Evolutionary conservation across 495 filamentous ascomycete species (phyloP), one percentile per base, ranked within the genome.

Genomic region (Xylaria sp.): DNA sequence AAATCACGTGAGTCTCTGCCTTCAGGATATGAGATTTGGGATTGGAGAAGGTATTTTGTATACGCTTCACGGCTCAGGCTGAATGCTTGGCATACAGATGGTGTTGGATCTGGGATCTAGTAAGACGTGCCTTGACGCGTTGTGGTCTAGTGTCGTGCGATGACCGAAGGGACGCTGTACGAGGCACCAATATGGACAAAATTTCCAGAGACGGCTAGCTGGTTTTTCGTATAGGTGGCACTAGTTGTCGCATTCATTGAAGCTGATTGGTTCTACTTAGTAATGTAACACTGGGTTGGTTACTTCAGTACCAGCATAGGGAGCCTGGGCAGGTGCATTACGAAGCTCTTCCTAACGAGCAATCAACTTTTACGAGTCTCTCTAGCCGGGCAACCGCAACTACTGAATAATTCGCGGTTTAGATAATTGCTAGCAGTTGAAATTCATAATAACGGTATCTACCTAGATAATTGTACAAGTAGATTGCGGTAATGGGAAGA

Each of bases 111-210:
- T 50, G 46, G 46, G 46, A 59, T 37, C 57, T 59, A 17, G 57
- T 59, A n/a, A 21, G 15, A 59, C 57, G 57, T 59, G 57, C 37
- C 59, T 62, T 29, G 59, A 62, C 59, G 59, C 59, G 59, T 62
- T 62, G 14, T 26, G 59, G 59, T 17, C 33, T 37, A 59, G 55
- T 37, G 55, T 37, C 31, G 31, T 59, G 55, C 2, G 33, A 59
- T 37, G 57, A 21, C 31, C 1, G 55, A 59, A 37, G 17, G 55
- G 50, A 29, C 26, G 55, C 17, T 59, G 55, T 37, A 59, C 31
- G 33, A 37, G 29, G 31, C 33, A 37, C 55, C 0, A 37, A 21
- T 59, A 11, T 14, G 33, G 17, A 35, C 57, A 37, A 35, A 35
- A 15, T 9, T 29, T 31, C 26, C 26, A 40, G 57, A 35, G 17